Evolutionary conservation across 1,139 yeast species (phyloP), one percentile per base, ranked within the genome.

Genomic region (Pichia sp.): DNA sequence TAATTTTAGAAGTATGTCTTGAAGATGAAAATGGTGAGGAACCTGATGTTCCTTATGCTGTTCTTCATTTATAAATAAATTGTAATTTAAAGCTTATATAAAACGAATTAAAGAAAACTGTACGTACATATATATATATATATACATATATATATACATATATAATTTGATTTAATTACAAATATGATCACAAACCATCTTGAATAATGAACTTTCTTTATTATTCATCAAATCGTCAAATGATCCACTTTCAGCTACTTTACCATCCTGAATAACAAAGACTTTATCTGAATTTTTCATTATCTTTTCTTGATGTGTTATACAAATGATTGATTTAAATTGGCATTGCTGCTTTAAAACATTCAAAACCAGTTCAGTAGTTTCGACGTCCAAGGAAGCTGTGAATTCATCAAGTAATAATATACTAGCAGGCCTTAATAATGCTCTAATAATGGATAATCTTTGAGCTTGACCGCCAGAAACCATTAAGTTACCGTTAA

Each of bases 11-110:
- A 66, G 76, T 92, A 37, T 87, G 96, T 62, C 87, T 94, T 50
- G 98, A 92, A 60, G 98, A 92, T 62, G 72, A 79, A 59, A 76
- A 82, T 43, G 99, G 94, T 35, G 97, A 92, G 62, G 98, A 94
- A 63, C 96, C 89, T 26, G 98, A 90, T 59, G 87, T 89, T 53
- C 98, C 98, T 35, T 87, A 78, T 62, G 77, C 89, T 49, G 78
- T 81, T 50, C 73, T 84, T 48, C 78, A 76, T 59, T 59, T 76
- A 52, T 50, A 46, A 47, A 22, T 8, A 4, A 6, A 32, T 16
- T 10, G 6, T 25, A 7, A 9, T 35, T 16, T 35, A 27, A n/a
- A 10, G n/a, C 10, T 29, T 29, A 29, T 29, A 29, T 29, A n/a
- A 37, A 16, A 9, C 16, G 16, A 16, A 16, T 16, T 16, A 16